These are phyloP conservation scores for Tulasnella sp. DNA, from an alignment of 768 basidiomycete genomes.

Conservation along the genomic window DNA sequence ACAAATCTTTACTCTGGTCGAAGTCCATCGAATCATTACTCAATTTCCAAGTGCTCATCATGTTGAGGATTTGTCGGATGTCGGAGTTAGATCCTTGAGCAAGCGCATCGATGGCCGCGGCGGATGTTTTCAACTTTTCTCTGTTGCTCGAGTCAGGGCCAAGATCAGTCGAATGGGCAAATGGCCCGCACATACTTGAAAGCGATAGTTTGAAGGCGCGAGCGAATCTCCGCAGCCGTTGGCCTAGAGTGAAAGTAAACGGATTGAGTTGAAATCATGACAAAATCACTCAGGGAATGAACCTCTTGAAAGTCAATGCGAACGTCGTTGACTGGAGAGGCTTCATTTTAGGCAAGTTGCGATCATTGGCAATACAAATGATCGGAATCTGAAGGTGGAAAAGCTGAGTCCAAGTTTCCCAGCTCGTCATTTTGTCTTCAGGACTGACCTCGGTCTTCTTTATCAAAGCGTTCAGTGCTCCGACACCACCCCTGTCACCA, in stretches of 20 bases:
- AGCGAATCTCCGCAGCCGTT: conserved; percentile 60
- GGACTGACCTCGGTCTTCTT: conserved; percentile 89
- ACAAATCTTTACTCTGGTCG: conserved; percentile 89
- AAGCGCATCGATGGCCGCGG: conserved; percentile 86
- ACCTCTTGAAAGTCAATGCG: conserved; percentile 70
- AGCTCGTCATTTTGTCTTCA: too few relatives aligned
- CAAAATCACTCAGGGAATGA: conserved; percentile 16
- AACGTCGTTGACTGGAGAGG: conserved; percentile 65
- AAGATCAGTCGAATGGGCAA: background rate
- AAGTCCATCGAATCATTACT: conserved; percentile 72
- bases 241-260: conserved; percentile 43
- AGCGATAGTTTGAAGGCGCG: conserved; percentile 74
- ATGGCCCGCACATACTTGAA: conserved; percentile 58
- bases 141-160: conserved; percentile 28
- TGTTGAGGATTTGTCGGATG: conserved; percentile 93
- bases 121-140: conserved; percentile 87
- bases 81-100: conserved; percentile 84
- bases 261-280: background rate
- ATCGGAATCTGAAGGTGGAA: conserved; percentile 64
- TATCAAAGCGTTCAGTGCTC: conserved; percentile 82
- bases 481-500: conserved; percentile 93
- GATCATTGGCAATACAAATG: conserved; percentile 95
- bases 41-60: conserved; percentile 97
- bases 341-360: conserved; percentile 78
- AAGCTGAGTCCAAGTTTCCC: too few relatives aligned